phyloP scores from a whole-genome alignment of 306 rosid genomes.

The Luffa aegyptiaca region DNA sequence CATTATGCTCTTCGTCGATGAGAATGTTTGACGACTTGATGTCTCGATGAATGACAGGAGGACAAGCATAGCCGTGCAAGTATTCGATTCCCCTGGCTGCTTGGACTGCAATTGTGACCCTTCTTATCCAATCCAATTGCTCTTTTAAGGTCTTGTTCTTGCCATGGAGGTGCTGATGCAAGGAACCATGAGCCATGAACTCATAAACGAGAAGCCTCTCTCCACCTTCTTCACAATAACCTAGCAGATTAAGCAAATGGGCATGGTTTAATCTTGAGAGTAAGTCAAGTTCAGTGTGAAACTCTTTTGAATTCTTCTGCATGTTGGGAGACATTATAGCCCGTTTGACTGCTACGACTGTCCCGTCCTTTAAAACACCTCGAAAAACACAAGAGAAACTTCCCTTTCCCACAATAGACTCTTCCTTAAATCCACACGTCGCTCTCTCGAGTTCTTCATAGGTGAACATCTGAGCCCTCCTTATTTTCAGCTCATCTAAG shows the following conservation, averaged over 20 bases:
- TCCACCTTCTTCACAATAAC: conserved; percentile 82
- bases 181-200: conserved; percentile 90
- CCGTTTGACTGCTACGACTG: conserved; percentile 78
- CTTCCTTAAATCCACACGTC: conserved; percentile 64
- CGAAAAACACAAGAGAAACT: conserved; percentile 81
- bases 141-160: conserved; percentile 48
- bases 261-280: conserved; percentile 82
- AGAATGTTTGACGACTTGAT: conserved; percentile 91
- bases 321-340: conserved; percentile 64
- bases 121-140: conserved; percentile 79
- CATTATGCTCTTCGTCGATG: conserved; percentile 93
- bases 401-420: conserved; percentile 78
- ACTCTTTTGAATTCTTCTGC: conserved; percentile 79
- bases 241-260: conserved; percentile 75
- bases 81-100: conserved; percentile 91
- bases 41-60: conserved; percentile 85
- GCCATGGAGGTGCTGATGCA: conserved; percentile 80
- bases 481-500: conserved; percentile 59
- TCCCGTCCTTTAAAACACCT: conserved; percentile 71
- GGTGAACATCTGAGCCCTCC: conserved; percentile 68
- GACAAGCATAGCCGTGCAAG: conserved; percentile 83
- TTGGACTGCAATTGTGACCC: conserved; percentile 89
- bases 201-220: conserved; percentile 88
- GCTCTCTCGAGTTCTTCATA: conserved; percentile 77
- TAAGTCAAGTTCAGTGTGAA: conserved; percentile 79